These are phyloP conservation scores for Symbiodinium natans DNA, from an alignment of 73 alveolate species.

Conservation along the genomic window DNA sequence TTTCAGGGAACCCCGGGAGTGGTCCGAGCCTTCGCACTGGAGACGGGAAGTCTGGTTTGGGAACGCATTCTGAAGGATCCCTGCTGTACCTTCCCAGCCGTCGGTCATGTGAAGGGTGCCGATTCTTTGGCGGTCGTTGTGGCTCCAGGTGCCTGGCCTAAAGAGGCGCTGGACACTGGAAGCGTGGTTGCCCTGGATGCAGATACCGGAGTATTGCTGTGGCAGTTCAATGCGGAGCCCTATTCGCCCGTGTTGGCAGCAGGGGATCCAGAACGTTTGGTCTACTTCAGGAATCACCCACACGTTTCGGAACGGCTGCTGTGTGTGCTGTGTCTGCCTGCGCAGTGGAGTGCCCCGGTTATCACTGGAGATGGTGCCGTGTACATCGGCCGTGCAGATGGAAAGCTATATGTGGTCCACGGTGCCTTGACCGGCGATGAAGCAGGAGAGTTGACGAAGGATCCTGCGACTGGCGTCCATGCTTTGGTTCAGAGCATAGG, in stretches of 20 bases:
- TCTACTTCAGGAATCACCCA: neutral
- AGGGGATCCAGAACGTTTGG: neutral
- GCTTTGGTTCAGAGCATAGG: neutral
- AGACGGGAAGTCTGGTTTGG: conserved; percentile 27
- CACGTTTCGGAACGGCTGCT: neutral
- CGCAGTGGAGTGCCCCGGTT: conserved; percentile 84
- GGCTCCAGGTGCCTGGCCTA: conserved; percentile 18
- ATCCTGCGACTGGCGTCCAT: neutral
- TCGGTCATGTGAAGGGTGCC: conserved; percentile 44
- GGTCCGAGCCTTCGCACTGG: conserved; percentile 31
- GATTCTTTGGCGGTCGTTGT: conserved; percentile 47
- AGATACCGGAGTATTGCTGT: neutral
- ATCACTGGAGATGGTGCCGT: conserved; percentile 53
- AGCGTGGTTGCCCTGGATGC: conserved; percentile 73
- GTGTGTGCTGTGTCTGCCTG: conserved; percentile 24
- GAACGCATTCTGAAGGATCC: neutral
- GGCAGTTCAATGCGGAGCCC: conserved; percentile 34
- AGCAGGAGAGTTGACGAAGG: neutral
- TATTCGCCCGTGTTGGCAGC: neutral
- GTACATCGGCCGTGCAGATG: conserved; percentile 39
- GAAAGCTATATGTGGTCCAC: conserved; percentile 16
- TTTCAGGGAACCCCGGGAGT: conserved; percentile 20
- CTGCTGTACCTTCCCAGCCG: conserved; percentile 53
- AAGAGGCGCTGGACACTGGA: conserved; percentile 6
- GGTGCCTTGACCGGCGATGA: conserved; percentile 17